These are phyloP conservation scores for Rhizopogon roseolus DNA, from an alignment of 768 basidiomycete species.

Conservation along the genomic window DNA sequence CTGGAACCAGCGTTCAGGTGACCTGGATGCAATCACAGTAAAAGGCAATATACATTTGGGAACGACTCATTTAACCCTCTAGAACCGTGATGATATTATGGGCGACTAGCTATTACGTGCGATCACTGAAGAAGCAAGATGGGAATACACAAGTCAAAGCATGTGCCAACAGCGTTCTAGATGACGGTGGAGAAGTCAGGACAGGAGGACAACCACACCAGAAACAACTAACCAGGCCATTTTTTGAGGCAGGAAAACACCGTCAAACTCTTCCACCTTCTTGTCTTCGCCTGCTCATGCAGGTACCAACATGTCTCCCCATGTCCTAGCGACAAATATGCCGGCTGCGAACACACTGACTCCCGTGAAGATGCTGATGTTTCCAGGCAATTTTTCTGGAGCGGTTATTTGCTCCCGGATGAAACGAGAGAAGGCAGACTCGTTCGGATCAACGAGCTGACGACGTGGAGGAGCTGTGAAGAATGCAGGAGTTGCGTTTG, in stretches of 20 bases:
- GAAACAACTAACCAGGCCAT: neutral
- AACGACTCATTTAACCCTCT: neutral
- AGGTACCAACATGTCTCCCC: constrained; percentile 75
- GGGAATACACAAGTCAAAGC: neutral
- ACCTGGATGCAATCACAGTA: neutral
- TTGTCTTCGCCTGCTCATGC: constrained; percentile 30
- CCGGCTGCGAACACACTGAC: constrained; percentile 66
- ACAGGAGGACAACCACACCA: neutral
- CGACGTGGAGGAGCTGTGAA: constrained; percentile 36
- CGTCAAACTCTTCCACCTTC: neutral
- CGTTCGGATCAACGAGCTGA: constrained; percentile 50
- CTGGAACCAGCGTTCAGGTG: neutral
- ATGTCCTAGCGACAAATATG: constrained; percentile 65
- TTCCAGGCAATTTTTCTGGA: constrained; percentile 72
- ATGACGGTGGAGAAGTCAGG: neutral
- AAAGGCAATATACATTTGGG: neutral
- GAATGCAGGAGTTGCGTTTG: constrained; percentile 47
- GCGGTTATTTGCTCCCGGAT: constrained; percentile 61
- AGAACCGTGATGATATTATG: constrained; percentile 2
- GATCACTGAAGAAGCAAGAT: neutral
- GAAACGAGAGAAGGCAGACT: constrained; percentile 53
- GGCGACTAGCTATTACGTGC: constrained; percentile 2
- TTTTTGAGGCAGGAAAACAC: neutral
- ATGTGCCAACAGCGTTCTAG: neutral
- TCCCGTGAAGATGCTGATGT: constrained; percentile 65